Conservation (phyloP, 2,329 filamentous ascomycete species). For the Colletotrichum sp. region DNA sequence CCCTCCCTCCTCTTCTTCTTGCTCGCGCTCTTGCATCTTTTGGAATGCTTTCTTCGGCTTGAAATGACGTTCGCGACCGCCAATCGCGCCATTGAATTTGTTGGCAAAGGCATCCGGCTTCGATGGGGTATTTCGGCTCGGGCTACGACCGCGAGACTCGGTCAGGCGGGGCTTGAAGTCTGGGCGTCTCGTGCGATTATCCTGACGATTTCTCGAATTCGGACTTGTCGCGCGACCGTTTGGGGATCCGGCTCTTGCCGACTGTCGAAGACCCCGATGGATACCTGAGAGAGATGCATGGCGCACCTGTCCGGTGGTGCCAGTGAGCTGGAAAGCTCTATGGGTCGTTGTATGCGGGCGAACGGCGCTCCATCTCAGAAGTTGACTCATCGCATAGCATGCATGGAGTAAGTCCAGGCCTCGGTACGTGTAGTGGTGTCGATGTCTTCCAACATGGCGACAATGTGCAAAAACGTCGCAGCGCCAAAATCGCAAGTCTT, state of each 20-base stretch:
- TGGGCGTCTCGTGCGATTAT: neutral
- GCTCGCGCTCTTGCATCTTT: conserved; percentile 38
- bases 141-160: neutral
- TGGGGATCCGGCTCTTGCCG: conserved; percentile 35
- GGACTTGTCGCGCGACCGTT: neutral
- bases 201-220: neutral
- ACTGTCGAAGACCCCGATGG: conserved; percentile 65
- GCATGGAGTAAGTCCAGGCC: neutral
- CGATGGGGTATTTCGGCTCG: neutral
- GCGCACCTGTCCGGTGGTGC: neutral
- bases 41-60: conserved; percentile 60
- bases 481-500: neutral
- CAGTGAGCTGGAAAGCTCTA: neutral
- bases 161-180: conserved; percentile 24
- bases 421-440: neutral
- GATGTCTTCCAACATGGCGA: neutral
- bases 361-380: conserved; percentile 9
- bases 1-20: conserved; percentile 34
- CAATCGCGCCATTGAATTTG: neutral
- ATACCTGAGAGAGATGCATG: conserved; percentile 65
- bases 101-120: conserved; percentile 6
- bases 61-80: conserved; percentile 28
- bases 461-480: neutral
- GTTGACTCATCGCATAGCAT: conserved; percentile 23
- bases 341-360: neutral